Evolutionary conservation across 73 alveolate species (phyloP), one percentile per base, ranked within the genome.

Genomic region (Halteria grandinella): DNA sequence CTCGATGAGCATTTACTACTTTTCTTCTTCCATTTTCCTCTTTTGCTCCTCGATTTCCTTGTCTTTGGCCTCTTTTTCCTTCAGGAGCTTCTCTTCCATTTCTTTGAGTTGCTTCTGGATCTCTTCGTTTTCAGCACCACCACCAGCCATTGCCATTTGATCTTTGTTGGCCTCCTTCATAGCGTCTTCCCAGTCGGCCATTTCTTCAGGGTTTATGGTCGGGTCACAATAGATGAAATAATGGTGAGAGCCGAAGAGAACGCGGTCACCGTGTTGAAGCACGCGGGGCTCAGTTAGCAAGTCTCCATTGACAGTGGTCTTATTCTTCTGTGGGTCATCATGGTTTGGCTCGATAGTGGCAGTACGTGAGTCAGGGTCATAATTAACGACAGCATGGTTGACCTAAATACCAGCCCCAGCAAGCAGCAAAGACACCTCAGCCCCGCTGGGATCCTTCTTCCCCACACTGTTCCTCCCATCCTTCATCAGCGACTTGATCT

Each of bases 391-490:
- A 64, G 77, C 27, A 36, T 82, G 91, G 27, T 72, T 73, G 14
- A 32, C 24, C 4, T 34, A 75, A 1, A 82, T 72, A 11, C 91
- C 91, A 1, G 78, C 75, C 1, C 91, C 91, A 1, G 75, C 82
- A 3, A 71, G 28, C n/a, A 50, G 21, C 27, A 82, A 39, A 17
- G 78, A 80, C 15, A 91, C 93, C 21, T 28, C 66, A n/a, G n/a
- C n/a, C 0, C 76, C 85, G 17, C 81, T 79, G 5, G 88, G 82
- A 43, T 84, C 79, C 37, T 83, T 74, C 62, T 88, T 76, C n/a
- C 96, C 96, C 27, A 84, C 70, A 27, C 51, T 66, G 34, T 84
- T 83, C 55, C 77, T 80, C 12, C 91, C 91, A 69, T 89, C 86
- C 32, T 78, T 85, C 18, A 89, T 55, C 0, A 78, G 28, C 50